Percentiles rank a stretch among this genome's conserved stretches.
phyloP scores from a whole-genome alignment of 371 early-diverging fungal genomes.

The Dinochytrium kinnereticum region DNA sequence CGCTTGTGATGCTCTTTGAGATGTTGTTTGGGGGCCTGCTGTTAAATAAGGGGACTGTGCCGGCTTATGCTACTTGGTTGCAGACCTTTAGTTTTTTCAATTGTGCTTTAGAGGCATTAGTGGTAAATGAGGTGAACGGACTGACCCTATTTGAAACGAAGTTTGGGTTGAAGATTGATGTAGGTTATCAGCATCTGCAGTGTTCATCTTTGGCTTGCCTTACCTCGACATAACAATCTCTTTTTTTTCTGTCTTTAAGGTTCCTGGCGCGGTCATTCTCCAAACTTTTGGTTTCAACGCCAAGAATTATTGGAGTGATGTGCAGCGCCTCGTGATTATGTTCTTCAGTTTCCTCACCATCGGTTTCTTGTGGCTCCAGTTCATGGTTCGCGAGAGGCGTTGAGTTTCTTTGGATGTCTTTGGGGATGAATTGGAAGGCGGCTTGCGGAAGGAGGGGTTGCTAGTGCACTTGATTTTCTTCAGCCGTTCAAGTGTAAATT shows the following conservation, averaged over 20 bases:
- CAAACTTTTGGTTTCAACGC: constrained; percentile 91
- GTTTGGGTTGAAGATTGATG: constrained; percentile 46
- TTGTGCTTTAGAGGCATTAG: constrained; percentile 85
- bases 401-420: too few species aligned
- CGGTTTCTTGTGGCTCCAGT: constrained; percentile 80
- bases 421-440: too few species aligned
- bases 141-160: constrained; percentile 78
- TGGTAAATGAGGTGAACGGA: constrained; percentile 88
- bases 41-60: constrained; percentile 75
- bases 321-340: constrained; percentile 42
- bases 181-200: too few species aligned
- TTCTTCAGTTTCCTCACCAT: constrained; percentile 61
- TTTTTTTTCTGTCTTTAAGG: constrained; percentile 46
- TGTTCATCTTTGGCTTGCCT: not conserved
- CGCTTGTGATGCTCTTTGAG: constrained; percentile 84
- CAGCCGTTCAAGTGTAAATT: too few species aligned
- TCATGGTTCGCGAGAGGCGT: constrained; percentile 79
- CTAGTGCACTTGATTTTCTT: too few species aligned
- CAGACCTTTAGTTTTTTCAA: constrained; percentile 85
- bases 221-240: not conserved
- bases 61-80: constrained; percentile 58
- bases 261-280: constrained; percentile 87
- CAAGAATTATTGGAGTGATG: constrained; percentile 84
- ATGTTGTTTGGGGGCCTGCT: constrained; percentile 93
- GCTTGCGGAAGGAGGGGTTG: too few species aligned